Evolutionary conservation across 805 yeast genomes (phyloP).

Genomic region (Debaryomyces hansenii): DNA sequence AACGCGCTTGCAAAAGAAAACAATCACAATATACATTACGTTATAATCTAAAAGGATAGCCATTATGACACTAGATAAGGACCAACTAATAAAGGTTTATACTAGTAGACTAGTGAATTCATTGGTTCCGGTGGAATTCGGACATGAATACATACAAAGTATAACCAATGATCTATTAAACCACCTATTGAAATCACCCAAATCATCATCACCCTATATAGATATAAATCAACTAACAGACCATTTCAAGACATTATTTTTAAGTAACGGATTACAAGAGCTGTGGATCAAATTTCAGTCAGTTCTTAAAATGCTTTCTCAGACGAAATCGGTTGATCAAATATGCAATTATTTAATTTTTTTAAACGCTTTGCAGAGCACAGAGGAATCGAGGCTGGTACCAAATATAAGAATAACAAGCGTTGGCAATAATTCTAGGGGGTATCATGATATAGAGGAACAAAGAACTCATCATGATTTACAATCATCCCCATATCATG

Average conservation of each 20-base stretch:
- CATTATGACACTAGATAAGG: slow-evolving; percentile 27
- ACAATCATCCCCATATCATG: slow-evolving; percentile 12
- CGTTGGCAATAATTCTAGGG: slow-evolving; percentile 2
- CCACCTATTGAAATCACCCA: slow-evolving; percentile 5
- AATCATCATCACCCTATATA: slow-evolving; percentile 5
- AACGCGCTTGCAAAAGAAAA: slow-evolving; percentile 4
- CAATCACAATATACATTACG: neutral
- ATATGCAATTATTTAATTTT: slow-evolving; percentile 35
- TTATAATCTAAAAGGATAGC: neutral
- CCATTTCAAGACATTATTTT: slow-evolving; percentile 22
- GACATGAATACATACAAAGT: slow-evolving; percentile 32
- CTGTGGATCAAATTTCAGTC: slow-evolving; percentile 37
- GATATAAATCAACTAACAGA: slow-evolving; percentile 20
- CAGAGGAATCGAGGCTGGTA: neutral
- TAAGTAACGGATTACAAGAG: slow-evolving; percentile 21
- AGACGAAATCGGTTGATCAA: slow-evolving; percentile 27
- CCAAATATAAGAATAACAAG: slow-evolving; percentile 1
- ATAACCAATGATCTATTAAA: slow-evolving; percentile 27
- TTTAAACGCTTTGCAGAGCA: slow-evolving; percentile 19
- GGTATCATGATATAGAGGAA: neutral
- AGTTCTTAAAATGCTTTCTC: slow-evolving; percentile 28
- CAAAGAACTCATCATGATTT: neutral
- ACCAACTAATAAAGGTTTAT: slow-evolving; percentile 34
- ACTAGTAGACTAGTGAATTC: slow-evolving; percentile 34
- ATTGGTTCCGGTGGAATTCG: slow-evolving; percentile 37